Base-by-base conservation (phyloP, 2,329 filamentous ascomycete genomes). In the Escovopsis sp. region DNA sequence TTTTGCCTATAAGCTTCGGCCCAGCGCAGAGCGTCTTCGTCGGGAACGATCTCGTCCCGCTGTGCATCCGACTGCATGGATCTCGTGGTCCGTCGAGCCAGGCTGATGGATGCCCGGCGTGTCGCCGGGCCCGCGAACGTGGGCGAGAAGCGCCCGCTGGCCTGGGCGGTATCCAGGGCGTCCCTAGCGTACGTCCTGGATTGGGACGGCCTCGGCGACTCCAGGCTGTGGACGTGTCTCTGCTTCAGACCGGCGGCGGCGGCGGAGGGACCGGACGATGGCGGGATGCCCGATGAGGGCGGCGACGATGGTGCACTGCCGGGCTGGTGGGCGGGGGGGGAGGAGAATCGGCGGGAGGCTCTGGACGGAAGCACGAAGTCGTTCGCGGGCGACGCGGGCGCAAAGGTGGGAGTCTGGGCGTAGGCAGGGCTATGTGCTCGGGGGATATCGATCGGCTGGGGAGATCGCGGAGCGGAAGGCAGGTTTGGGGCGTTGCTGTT, bases 1-100 rank as follows among this genome's bases (percentile, higher is more conserved):
- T 92, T 94, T 53, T 93, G 84, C 48, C 84, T 78, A 49, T 94
- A 87, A 27, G 83, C 82, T 57, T 98, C 90, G 21, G 90, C 82
- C 84, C 86, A 96, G 37, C 86, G 73, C 39, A 82, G 70, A 27
- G 88, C 86, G 51, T 96, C 88, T 48, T 94, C 88, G 51, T 96
- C 88, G 14, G 79, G 82, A 3, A 77, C 68, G 15, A 87, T 63
- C 47, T 94, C 88, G 45, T 96, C 88, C 26, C 84, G 68, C 33
- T 82, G 79, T 48, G 77, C 64, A 48, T 96, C 87, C 2, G 85
- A 90, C 48, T 87, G 77, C 50, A 92, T 73, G 6, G 85, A 92
- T 42, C 85, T 72, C 17, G 88, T 94, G 41, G 79, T 77, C 41
- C 85, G 73, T 50, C 88, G 72, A 35, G 71, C 83, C 36, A 96